Evolutionary conservation across 2,329 filamentous ascomycete genomes (phyloP).

Genomic region (Colletotrichum tanaceti): DNA sequence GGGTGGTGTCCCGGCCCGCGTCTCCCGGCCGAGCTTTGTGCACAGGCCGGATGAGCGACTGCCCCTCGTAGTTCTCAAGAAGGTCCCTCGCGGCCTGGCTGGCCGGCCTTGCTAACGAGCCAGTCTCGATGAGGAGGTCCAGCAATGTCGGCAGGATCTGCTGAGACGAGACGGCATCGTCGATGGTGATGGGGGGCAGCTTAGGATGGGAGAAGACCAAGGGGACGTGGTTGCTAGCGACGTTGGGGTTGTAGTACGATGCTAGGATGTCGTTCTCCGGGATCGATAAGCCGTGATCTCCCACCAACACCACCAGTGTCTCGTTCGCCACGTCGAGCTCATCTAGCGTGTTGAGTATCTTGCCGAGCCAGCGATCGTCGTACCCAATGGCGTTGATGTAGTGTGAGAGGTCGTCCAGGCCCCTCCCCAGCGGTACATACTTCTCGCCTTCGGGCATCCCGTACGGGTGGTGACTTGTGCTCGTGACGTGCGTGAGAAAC

Average conservation of each 20-base stretch:
- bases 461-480: slow-evolving; percentile 53
- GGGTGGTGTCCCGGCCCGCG: neutral
- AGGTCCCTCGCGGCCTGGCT: slow-evolving; percentile 52
- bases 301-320: slow-evolving; percentile 59
- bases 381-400: slow-evolving; percentile 57
- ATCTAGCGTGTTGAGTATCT: slow-evolving; percentile 55
- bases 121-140: slow-evolving; percentile 55
- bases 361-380: slow-evolving; percentile 53
- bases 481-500: slow-evolving; percentile 52
- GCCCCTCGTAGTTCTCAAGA: slow-evolving; percentile 42
- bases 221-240: slow-evolving; percentile 57
- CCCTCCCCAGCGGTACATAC: slow-evolving; percentile 25
- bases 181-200: slow-evolving; percentile 54
- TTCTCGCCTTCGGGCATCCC: slow-evolving; percentile 23
- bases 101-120: slow-evolving; percentile 51
- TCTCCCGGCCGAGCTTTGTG: neutral
- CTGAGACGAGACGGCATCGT: slow-evolving; percentile 54
- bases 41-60: slow-evolving; percentile 1
- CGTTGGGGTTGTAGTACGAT: slow-evolving; percentile 57
- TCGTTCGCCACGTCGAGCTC: slow-evolving; percentile 56
- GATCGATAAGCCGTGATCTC: slow-evolving; percentile 58
- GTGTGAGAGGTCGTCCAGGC: slow-evolving; percentile 48
- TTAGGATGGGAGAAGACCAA: slow-evolving; percentile 57
- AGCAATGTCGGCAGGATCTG: slow-evolving; percentile 59
- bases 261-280: slow-evolving; percentile 53